phyloP scores from a whole-genome alignment of 768 basidiomycete species.

The Tylopilus sp. region DNA sequence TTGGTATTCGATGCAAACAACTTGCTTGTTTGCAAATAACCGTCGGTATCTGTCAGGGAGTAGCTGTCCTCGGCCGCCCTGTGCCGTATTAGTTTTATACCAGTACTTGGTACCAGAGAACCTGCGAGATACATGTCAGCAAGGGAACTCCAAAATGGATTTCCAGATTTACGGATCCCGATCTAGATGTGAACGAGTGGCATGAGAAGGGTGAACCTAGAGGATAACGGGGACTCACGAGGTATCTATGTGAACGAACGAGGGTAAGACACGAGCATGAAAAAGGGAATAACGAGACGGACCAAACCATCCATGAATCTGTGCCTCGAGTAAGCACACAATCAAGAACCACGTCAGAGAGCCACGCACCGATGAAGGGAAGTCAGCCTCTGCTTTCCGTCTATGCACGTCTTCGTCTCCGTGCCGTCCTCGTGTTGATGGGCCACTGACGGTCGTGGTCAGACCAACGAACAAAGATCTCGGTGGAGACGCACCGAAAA shows the following conservation, averaged over 20 bases:
- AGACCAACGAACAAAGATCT: neutral
- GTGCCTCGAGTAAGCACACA: constrained; percentile 1
- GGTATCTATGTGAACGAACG: constrained; percentile 44
- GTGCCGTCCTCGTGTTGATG: constrained; percentile 55
- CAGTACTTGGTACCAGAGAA: constrained; percentile 44
- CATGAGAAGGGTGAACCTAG: neutral
- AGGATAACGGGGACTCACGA: constrained; percentile 35
- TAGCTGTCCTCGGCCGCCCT: constrained; percentile 26
- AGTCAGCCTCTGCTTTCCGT: constrained; percentile 79
- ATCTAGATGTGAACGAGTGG: constrained; percentile 21
- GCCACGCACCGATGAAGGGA: constrained; percentile 61
- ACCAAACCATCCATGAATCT: constrained; percentile 74
- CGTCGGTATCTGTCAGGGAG: constrained; percentile 56
- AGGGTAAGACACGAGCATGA: constrained; percentile 1
- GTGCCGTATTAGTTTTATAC: constrained; percentile 36
- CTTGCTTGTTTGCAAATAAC: constrained; percentile 67
- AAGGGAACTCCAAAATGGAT: no score
- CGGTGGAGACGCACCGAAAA: constrained; percentile 51
- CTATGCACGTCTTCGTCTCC: constrained; percentile 66
- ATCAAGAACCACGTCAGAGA: neutral
- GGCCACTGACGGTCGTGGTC: constrained; percentile 38
- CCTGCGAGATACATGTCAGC: constrained; percentile 10
- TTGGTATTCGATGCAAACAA: constrained; percentile 78
- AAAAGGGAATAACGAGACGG: constrained; percentile 25
- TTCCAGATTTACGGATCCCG: constrained; percentile 43